These are phyloP conservation scores for Cardamine chenopodiifolia DNA, from an alignment of 345 rosid species.

Conservation along the genomic window DNA sequence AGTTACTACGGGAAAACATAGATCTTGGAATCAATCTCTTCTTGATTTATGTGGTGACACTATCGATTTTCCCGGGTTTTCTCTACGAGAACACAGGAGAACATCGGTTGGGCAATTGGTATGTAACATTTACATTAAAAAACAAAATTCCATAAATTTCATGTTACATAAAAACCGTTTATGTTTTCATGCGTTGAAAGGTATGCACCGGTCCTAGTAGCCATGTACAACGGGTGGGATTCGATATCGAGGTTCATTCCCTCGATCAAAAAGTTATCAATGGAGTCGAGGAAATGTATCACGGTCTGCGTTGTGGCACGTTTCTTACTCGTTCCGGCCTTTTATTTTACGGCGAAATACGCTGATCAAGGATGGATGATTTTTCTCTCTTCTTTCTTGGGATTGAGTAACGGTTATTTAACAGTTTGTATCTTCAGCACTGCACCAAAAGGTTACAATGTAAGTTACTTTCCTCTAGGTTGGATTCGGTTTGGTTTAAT, in stretches of 20 bases:
- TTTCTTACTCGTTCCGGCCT: slow-evolving; percentile 62
- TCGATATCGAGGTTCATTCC: slow-evolving; percentile 67
- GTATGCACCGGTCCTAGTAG: slow-evolving; percentile 74
- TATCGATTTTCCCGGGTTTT: slow-evolving; percentile 90
- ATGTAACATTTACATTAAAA: slow-evolving; percentile 20
- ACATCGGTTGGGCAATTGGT: slow-evolving; percentile 74
- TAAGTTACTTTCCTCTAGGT: slow-evolving; percentile 35
- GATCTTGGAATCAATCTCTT: slow-evolving; percentile 66
- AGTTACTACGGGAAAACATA: slow-evolving; percentile 54
- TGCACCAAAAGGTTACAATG: slow-evolving; percentile 91
- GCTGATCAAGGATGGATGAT: slow-evolving; percentile 93
- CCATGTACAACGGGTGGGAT: slow-evolving; percentile 72
- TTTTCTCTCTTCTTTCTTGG: slow-evolving; percentile 70
- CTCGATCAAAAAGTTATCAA: slow-evolving; percentile 46
- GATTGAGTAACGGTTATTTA: slow-evolving; percentile 70
- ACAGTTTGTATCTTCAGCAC: slow-evolving; percentile 75
- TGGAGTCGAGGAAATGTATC: slow-evolving; percentile 68
- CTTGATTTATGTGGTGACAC: slow-evolving; percentile 60
- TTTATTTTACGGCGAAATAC: slow-evolving; percentile 76
- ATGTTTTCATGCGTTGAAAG: slow-evolving; percentile 44
- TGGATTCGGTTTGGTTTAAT: slow-evolving; percentile 4
- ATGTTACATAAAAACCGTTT: neutral
- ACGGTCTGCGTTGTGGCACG: slow-evolving; percentile 51
- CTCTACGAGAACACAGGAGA: slow-evolving; percentile 80
- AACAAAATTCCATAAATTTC: neutral